A percentile compares a stretch with the other conserved stretches of the same genome.
These are phyloP conservation scores for Plantago lanceolata DNA, from an alignment of 305 asterid species.

Conservation along the genomic window DNA sequence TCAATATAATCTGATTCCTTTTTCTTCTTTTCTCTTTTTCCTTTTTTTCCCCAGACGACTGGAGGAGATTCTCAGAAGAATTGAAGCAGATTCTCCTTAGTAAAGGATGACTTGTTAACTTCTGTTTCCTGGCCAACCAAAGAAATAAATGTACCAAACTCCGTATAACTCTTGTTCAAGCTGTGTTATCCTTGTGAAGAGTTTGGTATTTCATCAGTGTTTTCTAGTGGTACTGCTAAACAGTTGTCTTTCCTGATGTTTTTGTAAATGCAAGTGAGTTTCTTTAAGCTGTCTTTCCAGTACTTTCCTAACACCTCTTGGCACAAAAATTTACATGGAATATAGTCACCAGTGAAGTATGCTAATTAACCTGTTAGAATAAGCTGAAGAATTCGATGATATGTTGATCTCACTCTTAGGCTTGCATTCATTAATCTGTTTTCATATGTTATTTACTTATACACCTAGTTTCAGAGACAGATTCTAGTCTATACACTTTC, in stretches of 20 bases:
- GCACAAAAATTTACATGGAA: background rate
- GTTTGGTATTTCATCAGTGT: constrained; percentile 16
- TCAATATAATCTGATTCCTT: too few relatives aligned
- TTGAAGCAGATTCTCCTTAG: constrained; percentile 29
- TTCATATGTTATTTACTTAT: background rate
- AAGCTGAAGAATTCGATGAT: background rate
- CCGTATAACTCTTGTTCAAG: constrained; percentile 5
- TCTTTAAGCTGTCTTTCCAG: constrained; percentile 6
- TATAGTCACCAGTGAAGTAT: background rate
- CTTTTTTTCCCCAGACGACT: constrained; percentile 28
- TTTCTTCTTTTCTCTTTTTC: background rate
- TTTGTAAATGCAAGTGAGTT: constrained; percentile 11
- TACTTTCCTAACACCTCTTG: background rate
- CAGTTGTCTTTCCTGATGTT: constrained; percentile 9
- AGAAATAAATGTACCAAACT: constrained; percentile 27
- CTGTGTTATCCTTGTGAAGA: constrained; percentile 21
- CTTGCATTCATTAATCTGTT: background rate
- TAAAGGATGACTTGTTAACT: constrained; percentile 17
- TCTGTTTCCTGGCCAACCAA: constrained; percentile 16
- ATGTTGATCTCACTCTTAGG: background rate
- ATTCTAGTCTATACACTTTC: background rate
- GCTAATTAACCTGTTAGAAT: background rate
- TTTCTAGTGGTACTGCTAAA: constrained; percentile 2
- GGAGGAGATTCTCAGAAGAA: constrained; percentile 28
- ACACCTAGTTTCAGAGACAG: background rate